Evolutionary conservation across 805 yeast genomes (phyloP).

Genomic region (Hanseniaspora guilliermondii): DNA sequence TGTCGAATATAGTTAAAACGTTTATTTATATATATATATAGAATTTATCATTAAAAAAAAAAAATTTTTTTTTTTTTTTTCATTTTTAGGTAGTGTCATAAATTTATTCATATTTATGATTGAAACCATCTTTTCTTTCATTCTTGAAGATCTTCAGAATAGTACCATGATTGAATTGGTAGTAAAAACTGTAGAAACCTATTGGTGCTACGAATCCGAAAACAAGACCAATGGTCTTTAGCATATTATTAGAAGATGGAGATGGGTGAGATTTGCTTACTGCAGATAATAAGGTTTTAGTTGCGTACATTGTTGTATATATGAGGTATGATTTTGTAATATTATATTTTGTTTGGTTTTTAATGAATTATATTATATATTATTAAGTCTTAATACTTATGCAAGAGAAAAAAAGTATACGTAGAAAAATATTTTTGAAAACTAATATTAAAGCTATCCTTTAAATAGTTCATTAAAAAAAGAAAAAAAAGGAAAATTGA

Average conservation of each 20-base stretch:
- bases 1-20: not conserved
- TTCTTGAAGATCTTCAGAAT: slow-evolving; percentile 8
- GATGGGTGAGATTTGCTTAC: slow-evolving; percentile 1
- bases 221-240: slow-evolving; percentile 6
- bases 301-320: slow-evolving; percentile 6
- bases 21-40: not conserved
- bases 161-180: slow-evolving; percentile 10
- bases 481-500: too few relatives aligned
- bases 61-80: not conserved
- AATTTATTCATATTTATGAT: slow-evolving; percentile 8
- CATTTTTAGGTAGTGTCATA: not conserved
- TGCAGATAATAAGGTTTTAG: slow-evolving; percentile 2
- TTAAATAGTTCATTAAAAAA: too few relatives aligned
- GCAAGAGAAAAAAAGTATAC: too few relatives aligned
- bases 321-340: too few relatives aligned
- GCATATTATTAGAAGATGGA: not conserved
- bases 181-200: slow-evolving; percentile 7
- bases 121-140: slow-evolving; percentile 11
- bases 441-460: too few relatives aligned
- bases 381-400: too few relatives aligned
- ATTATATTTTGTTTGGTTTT: not conserved
- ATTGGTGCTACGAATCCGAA: slow-evolving; percentile 8
- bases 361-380: not conserved
- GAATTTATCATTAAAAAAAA: not conserved
- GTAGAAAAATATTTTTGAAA: too few relatives aligned